A percentile compares a stretch with the other conserved stretches of the same genome.
These are phyloP conservation scores for Coprinopsis marcescibilis DNA, from an alignment of 768 basidiomycete species.

Conservation along the genomic window DNA sequence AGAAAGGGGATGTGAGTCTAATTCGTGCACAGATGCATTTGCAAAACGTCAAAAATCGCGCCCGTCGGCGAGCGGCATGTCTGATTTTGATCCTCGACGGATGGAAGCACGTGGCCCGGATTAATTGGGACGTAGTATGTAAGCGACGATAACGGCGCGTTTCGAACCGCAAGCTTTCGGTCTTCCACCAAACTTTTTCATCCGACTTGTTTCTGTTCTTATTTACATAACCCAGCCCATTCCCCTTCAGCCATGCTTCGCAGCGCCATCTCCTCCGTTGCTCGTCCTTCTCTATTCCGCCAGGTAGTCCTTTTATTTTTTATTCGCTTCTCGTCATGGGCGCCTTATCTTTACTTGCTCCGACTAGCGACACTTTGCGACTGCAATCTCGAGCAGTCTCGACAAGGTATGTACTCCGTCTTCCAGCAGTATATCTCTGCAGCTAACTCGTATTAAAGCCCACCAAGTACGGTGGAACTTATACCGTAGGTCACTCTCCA, in stretches of 20 bases:
- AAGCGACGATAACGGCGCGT: no score
- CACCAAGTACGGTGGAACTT: conserved; percentile 90
- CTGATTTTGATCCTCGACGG: no score
- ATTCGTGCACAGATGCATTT: no score
- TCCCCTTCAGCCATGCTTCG: no score
- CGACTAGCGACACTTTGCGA: not conserved
- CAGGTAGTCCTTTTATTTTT: conserved; percentile 37
- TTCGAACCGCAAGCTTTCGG: not conserved
- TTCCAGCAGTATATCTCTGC: conserved; percentile 11
- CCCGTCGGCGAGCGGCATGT: no score
- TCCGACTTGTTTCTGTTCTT: conserved; percentile 23
- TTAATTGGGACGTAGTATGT: no score
- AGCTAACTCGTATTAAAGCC: conserved; percentile 40
- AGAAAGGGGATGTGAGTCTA: no score
- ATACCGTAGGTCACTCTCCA: conserved; percentile 55
- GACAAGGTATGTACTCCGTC: conserved; percentile 9
- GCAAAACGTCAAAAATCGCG: no score
- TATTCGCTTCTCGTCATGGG: conserved; percentile 37
- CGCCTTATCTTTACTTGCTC: conserved; percentile 45
- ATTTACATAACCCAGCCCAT: conserved; percentile 26
- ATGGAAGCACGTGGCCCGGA: not conserved
- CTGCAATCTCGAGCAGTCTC: conserved; percentile 1
- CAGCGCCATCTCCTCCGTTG: conserved; percentile 51
- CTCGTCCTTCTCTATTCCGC: conserved; percentile 47
- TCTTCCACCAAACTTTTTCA: conserved; percentile 19